Conservation (phyloP, 768 basidiomycete genomes). For the Peribolospora baueri region DNA sequence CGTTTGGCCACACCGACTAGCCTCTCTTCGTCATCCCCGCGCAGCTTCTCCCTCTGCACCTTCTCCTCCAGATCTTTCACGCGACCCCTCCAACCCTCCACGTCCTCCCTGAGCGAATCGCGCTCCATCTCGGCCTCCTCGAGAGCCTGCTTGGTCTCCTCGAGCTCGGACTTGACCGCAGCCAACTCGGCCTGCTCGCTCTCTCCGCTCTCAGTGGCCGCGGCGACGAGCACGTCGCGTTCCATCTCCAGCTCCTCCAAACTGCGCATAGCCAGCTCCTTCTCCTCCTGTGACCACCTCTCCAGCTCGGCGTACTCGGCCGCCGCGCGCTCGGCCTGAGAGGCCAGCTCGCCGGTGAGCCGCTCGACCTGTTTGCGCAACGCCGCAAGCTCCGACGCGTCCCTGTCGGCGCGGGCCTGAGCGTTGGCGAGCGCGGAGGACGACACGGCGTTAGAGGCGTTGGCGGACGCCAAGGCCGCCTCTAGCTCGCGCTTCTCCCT, state of each 20-base stretch:
- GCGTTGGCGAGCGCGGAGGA: too few relatives aligned
- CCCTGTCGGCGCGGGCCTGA: too few relatives aligned
- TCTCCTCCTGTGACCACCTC: conserved; percentile 7
- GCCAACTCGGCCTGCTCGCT: not conserved
- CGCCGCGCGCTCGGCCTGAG: not conserved
- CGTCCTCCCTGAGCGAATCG: conserved; percentile 66
- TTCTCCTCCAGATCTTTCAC: conserved; percentile 54
- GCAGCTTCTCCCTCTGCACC: conserved; percentile 35
- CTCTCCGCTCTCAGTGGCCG: not conserved
- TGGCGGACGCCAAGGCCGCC: too few relatives aligned
- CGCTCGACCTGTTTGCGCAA: conserved; percentile 7
- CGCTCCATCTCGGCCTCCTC: conserved; percentile 64
- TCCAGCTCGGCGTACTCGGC: conserved; percentile 10
- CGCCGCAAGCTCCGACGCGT: conserved; percentile 1
- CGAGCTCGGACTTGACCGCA: conserved; percentile 17
- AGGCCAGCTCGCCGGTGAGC: not conserved
- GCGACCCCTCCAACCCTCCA: conserved; percentile 60
- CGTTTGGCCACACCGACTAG: conserved; percentile 38
- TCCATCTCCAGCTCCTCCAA: conserved; percentile 1
- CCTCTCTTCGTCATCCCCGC: conserved; percentile 45
- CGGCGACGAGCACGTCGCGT: not conserved
- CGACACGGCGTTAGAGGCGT: too few relatives aligned
- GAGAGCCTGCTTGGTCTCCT: conserved; percentile 53
- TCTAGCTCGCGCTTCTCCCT: too few relatives aligned
- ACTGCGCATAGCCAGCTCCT: conserved; percentile 1